Evolutionary conservation across 495 filamentous ascomycete species (phyloP).

Genomic region (Xylaria bambusicola): DNA sequence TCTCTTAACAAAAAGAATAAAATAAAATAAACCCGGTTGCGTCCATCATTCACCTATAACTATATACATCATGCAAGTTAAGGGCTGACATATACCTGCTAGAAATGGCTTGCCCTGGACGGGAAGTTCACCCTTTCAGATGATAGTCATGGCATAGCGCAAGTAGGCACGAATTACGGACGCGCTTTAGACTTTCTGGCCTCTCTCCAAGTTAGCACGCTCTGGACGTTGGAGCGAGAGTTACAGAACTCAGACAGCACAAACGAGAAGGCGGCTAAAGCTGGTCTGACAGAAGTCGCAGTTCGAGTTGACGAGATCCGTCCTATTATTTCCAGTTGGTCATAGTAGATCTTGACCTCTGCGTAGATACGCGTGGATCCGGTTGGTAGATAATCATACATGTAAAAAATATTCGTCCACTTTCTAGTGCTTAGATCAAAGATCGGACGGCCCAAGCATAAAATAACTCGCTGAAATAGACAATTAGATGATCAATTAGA

Average conservation of each 20-base stretch:
- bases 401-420: no score
- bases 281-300: constrained; percentile 31
- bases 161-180: constrained; percentile 64
- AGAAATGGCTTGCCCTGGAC: constrained; percentile 53
- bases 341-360: neutral
- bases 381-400: neutral
- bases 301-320: constrained; percentile 23
- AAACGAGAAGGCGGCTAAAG: constrained; percentile 21
- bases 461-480: neutral
- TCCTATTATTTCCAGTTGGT: constrained; percentile 27
- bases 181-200: constrained; percentile 59
- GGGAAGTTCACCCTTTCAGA: constrained; percentile 86
- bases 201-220: constrained; percentile 45
- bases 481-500: neutral
- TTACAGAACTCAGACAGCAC: constrained; percentile 8
- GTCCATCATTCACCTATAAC: neutral
- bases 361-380: neutral
- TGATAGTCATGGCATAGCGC: constrained; percentile 83
- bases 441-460: no score
- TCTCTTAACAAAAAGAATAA: neutral
- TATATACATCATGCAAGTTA: neutral
- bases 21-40: neutral
- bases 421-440: no score
- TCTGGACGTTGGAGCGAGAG: constrained; percentile 51
- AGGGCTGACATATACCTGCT: neutral